Base-by-base conservation (phyloP, 2,329 filamentous ascomycete species). In the Dactylellina sp. region DNA sequence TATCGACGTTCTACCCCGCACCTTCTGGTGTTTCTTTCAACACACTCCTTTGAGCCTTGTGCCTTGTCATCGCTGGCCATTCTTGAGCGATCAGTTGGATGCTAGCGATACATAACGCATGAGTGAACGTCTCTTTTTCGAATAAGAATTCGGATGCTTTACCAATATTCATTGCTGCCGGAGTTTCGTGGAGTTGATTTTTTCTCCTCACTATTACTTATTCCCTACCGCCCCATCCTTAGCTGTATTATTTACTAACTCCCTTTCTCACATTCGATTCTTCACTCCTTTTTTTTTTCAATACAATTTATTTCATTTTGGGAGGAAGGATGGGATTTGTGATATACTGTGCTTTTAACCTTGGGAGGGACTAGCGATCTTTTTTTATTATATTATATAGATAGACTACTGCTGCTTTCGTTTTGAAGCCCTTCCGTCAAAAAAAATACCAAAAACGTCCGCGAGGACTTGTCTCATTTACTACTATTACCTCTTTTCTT, bases 161-260 rank as follows among this genome's bases (percentile, higher is more conserved):
- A 72, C 68, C 65, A 37, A 72, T 71, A 72, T 65, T 72, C 68
- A 72, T 72, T 60, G 68, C 53, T 72, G 39, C 55, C 68, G 68
- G 68, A 72, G 68, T 72, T 72, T 65, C 39, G 46, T 61, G 68
- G 68, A 55, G 68, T 72, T 55, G 24, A 35, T 61, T 50, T 42
- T 42, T 37, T 16, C 52, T 18, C 53, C 53, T 50, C 42, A 44
- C 46, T 55, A 47, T 24, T 42, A n/a, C 18, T 18, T 32, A 52
- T 32, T 32, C 28, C 9, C 28, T 32, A 32, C 28, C 28, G 28
- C 28, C 28, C 28, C 28, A 49, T 53, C 28, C 32, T n/a, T n/a
- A n/a, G n/a, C n/a, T 72, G 68, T 72, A 72, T 53, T 72, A 72
- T 60, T 71, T 56, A 57, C 56, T 52, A 44, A 50, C 37, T 50